A percentile compares a stretch with the other conserved stretches of the same genome.
These are phyloP conservation scores for Inga leiocalycina DNA, from an alignment of 306 rosid species.

Conservation along the genomic window DNA sequence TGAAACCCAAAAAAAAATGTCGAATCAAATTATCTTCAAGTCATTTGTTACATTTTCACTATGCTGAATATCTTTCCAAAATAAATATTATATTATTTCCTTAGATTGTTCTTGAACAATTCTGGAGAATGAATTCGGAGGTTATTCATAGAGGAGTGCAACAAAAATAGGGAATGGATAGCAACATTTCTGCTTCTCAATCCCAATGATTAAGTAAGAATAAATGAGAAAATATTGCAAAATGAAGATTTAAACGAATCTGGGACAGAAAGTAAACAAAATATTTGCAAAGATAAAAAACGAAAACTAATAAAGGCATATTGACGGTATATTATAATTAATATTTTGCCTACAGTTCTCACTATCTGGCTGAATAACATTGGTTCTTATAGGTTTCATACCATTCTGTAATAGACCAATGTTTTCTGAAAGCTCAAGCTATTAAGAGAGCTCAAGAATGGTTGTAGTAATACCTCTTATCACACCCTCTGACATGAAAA, in stretches of 20 bases:
- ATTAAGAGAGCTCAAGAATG: not conserved
- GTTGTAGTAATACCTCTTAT: not conserved
- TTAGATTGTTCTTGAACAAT: not conserved
- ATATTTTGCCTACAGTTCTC: not conserved
- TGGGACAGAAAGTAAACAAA: not conserved
- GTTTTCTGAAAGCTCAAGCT: not conserved
- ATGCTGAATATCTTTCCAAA: not conserved
- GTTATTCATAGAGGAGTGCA: not conserved
- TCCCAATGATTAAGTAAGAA: not conserved
- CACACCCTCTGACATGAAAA: not conserved
- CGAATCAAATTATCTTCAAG: constrained; percentile 8
- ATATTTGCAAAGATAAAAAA: not conserved
- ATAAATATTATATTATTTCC: not conserved
- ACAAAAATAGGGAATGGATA: not conserved
- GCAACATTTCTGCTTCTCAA: not conserved
- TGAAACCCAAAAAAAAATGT: not conserved
- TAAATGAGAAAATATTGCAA: too few relatives aligned
- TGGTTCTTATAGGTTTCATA: not conserved
- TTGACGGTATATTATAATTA: too few relatives aligned
- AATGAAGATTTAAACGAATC: not conserved
- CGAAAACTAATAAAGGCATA: not conserved
- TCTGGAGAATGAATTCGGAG: not conserved
- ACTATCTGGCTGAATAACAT: not conserved
- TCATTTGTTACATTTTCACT: not conserved
- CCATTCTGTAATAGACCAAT: not conserved